phyloP scores from a whole-genome alignment of 1,139 yeast species.

The Suhomyces maxii region DNA sequence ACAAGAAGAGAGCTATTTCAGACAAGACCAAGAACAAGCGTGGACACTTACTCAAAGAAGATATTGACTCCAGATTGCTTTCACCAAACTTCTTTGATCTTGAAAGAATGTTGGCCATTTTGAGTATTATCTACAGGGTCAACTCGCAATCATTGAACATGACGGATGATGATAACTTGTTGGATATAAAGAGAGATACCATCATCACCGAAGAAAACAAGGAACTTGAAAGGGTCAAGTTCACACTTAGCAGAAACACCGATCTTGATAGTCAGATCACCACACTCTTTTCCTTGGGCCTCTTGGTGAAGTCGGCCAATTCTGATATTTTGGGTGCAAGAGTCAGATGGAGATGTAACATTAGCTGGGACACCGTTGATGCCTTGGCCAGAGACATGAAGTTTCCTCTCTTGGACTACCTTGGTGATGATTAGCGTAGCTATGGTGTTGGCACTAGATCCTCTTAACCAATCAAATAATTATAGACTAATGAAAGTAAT shows the following conservation, averaged over 20 bases:
- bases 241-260: slow-evolving; percentile 39
- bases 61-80: slow-evolving; percentile 53
- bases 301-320: slow-evolving; percentile 49
- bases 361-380: slow-evolving; percentile 53
- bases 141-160: slow-evolving; percentile 33
- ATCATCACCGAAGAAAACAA: slow-evolving; percentile 34
- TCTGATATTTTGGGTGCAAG: slow-evolving; percentile 61
- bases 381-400: slow-evolving; percentile 51
- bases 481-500: neutral
- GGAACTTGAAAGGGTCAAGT: slow-evolving; percentile 33
- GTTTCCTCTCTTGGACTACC: slow-evolving; percentile 55
- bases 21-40: slow-evolving; percentile 29
- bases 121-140: slow-evolving; percentile 55
- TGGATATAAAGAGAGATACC: slow-evolving; percentile 29
- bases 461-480: no score
- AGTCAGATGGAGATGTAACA: slow-evolving; percentile 65
- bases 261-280: slow-evolving; percentile 63
- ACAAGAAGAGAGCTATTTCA: slow-evolving; percentile 28
- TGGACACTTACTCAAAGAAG: slow-evolving; percentile 44
- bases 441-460: neutral
- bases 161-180: slow-evolving; percentile 23
- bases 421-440: slow-evolving; percentile 10
- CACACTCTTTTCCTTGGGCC: slow-evolving; percentile 55
- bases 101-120: slow-evolving; percentile 67
- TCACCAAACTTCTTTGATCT: slow-evolving; percentile 65